Base-by-base conservation (phyloP, 2,329 filamentous ascomycete species). In the Arthrobotrys pseudoclavata region DNA sequence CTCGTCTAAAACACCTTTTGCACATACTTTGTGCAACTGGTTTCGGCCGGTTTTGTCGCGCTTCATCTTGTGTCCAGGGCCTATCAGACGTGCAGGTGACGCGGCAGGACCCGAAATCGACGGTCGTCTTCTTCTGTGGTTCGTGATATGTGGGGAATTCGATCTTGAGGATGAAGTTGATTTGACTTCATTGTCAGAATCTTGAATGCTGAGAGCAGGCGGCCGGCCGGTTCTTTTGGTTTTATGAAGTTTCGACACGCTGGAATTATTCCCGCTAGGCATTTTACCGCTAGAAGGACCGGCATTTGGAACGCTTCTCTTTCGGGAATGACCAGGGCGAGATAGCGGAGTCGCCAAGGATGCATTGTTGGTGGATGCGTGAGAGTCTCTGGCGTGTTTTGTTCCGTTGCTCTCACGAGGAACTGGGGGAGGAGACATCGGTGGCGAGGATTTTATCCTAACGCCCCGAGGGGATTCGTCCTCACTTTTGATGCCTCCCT, bases 11-110 rank as follows among this genome's bases (percentile, higher is more conserved):
- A 96, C 93, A 62, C 94, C 93, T 80, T 91, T 90, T 42, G 94
- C 92, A 83, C 94, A 97, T 29, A 95, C 94, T 80, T 94, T 90
- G n/a, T 95, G 94, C 24, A 99, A 86, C 66, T 91, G 89, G 3
- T 96, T 99, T 80, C 96, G 92, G 22, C 96, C 96, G 83, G 96
- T 97, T 68, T 93, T 92, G 84, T 98, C 96, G 22, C 95, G 89
- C 82, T 95, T 91, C 81, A 96, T 95, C 83, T 95, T 96, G 82
- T 93, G 91, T 18, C 70, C 69, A 22, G 75, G 69, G 20, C 66
- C 72, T 45, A 76, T 63, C 26, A 76, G 66, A 47, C 72, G 72
- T 52, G 72, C 72, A 37, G 72, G 72, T 22, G 72, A 76, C 15
- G 72, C 72, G 3, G 72, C 72, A 18, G 60, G 64, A 9, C 69